Evolutionary conservation across 225 moss, liverwort and hornwort species (phyloP).

Genomic region (Pseudoscleropodium purum): DNA sequence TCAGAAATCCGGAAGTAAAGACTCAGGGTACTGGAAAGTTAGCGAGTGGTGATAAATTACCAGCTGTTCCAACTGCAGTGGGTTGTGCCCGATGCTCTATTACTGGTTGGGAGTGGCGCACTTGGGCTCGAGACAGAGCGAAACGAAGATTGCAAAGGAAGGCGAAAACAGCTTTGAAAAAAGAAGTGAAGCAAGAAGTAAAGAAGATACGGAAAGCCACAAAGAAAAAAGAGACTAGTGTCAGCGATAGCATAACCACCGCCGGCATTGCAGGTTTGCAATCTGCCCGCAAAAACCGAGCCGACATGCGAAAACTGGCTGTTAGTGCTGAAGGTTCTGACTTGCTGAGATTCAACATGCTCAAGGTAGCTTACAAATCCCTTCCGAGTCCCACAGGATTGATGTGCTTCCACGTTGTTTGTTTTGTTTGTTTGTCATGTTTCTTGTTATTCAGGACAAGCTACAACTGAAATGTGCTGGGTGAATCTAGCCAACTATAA

Average conservation of each 20-base stretch:
- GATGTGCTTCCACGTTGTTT: neutral
- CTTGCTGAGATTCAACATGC: constrained; percentile 34
- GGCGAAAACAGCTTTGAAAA: constrained; percentile 1
- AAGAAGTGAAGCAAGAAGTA: constrained; percentile 17
- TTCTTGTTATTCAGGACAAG: neutral
- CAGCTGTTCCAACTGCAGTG: constrained; percentile 4
- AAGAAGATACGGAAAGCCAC: constrained; percentile 10
- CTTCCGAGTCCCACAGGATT: neutral
- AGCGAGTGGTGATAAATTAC: neutral
- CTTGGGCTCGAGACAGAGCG: constrained; percentile 38
- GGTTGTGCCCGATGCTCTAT: constrained; percentile 44
- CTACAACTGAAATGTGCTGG: neutral
- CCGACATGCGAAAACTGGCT: constrained; percentile 25
- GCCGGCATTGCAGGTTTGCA: constrained; percentile 19
- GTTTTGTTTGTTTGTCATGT: neutral
- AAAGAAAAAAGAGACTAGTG: neutral
- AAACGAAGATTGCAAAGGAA: constrained; percentile 36
- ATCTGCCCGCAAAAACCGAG: constrained; percentile 32
- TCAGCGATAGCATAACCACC: neutral
- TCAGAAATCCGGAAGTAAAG: neutral
- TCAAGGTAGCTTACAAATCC: constrained; percentile 15
- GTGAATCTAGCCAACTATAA: neutral
- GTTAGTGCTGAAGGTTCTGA: constrained; percentile 33
- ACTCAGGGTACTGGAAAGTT: neutral
- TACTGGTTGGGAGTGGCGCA: constrained; percentile 36